Percentiles rank a stretch among this genome's conserved stretches.
phyloP scores from a whole-genome alignment of 306 rosid genomes.

The Clitoria ternatea region DNA sequence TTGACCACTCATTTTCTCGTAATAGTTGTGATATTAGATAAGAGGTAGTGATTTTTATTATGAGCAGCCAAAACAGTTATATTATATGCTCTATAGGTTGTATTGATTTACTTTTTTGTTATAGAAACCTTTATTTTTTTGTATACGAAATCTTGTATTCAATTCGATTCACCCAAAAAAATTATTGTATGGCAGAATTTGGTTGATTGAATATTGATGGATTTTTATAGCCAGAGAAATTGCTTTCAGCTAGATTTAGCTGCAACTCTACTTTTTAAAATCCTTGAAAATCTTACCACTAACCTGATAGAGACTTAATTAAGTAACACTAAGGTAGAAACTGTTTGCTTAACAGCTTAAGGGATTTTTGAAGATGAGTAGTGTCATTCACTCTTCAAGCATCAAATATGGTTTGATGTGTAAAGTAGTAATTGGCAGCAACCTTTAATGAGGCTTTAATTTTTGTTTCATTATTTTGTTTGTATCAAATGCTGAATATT shows the following conservation, averaged over 20 bases:
- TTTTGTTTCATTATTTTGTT: background rate
- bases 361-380: background rate
- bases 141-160: background rate
- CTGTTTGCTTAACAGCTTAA: background rate
- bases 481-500: conserved; percentile 1
- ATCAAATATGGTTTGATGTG: background rate
- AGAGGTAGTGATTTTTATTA: background rate
- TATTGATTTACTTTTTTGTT: background rate
- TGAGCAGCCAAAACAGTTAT: background rate
- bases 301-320: background rate
- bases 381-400: background rate
- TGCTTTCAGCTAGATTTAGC: background rate
- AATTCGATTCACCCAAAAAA: background rate
- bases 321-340: background rate
- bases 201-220: background rate
- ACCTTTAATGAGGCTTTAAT: background rate
- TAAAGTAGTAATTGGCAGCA: background rate
- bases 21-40: background rate
- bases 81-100: background rate
- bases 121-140: background rate
- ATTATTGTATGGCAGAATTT: background rate
- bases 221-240: background rate
- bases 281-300: background rate
- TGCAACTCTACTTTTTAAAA: background rate
- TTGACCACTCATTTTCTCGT: background rate